Evolutionary conservation across 1,139 yeast genomes (phyloP), one percentile per base, ranked within the genome.

Genomic region (Saccharomycopsis phalli): DNA sequence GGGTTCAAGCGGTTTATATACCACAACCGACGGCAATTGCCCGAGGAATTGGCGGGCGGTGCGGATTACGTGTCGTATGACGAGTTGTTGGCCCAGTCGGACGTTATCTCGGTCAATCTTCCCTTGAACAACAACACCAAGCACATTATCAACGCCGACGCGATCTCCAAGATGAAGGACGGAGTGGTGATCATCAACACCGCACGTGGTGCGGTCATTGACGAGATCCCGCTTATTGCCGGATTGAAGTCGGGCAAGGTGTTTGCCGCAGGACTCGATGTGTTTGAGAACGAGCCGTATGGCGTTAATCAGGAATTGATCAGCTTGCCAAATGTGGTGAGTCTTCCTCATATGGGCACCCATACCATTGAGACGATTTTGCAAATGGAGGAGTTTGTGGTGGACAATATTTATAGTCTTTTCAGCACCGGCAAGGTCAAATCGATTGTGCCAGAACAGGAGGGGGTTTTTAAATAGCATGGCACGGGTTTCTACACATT

Each of bases 331-430:
- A 74, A 76, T 48, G 84, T 77, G 13, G 66, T 79, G 10, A 68
- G 80, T 32, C 64, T 80, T 50, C 94, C 94, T 16, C 94, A 86
- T 56, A 74, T 81, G 79, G 95, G 94, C 23, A 83, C 95, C 1
- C 77, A 74, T 56, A 68, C 91, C 2, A 57, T 60, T 35, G 79
- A 76, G 52, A 73, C 82, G 4, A 64, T 70, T 53, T 59, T 60
- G 46, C 59, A 60, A 38, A 71, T 76, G 76, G 83, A 77, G 56
- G 68, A 63, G 44, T 64, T 62, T 49, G 73, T 70, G 28, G 68
- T 69, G 21, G 55, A 59, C 25, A 66, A 63, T 51, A 59, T 58
- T 27, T 49, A 47, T 37, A 53, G 56, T 27, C 69, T 58, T 46
- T 54, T 76, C 39, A 53, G 61, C 28, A 71, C 77, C 0, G 91